phyloP scores from a whole-genome alignment of 2,329 filamentous ascomycete species.

The Phialophora tarda region DNA sequence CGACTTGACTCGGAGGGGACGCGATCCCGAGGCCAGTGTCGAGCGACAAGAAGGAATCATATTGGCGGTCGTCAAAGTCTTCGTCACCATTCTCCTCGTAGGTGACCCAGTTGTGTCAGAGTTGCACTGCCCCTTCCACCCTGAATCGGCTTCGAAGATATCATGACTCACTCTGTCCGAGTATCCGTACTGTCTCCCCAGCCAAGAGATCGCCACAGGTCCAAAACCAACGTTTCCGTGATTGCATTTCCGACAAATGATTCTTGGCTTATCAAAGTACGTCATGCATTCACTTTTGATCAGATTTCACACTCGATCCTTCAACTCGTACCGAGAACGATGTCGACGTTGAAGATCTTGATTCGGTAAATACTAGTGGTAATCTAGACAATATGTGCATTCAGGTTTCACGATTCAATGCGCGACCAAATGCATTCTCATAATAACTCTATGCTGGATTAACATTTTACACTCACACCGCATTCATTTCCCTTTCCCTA shows the following conservation, averaged over 20 bases:
- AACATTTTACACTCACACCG: constrained; percentile 1
- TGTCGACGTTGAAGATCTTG: not conserved
- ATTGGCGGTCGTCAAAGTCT: not conserved
- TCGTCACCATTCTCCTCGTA: not conserved
- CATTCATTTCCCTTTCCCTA: constrained; percentile 1
- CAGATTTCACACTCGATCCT: not conserved
- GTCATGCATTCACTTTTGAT: not conserved
- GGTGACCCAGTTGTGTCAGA: not conserved
- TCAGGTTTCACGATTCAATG: not conserved
- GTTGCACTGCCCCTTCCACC: no score
- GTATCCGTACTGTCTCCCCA: not conserved
- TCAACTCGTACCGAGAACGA: not conserved
- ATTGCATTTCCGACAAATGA: not conserved
- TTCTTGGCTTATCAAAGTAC: not conserved
- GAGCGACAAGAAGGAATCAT: not conserved
- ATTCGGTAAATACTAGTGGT: not conserved
- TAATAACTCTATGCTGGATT: not conserved
- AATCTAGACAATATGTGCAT: not conserved
- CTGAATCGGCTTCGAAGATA: not conserved
- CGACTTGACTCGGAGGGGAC: no score
- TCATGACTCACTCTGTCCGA: no score
- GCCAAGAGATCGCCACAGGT: not conserved
- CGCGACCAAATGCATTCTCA: not conserved
- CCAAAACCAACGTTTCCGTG: not conserved
- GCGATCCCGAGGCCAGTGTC: not conserved